Base-by-base conservation (phyloP, 495 filamentous ascomycete genomes). In the Hypoxylon subgilvum region DNA sequence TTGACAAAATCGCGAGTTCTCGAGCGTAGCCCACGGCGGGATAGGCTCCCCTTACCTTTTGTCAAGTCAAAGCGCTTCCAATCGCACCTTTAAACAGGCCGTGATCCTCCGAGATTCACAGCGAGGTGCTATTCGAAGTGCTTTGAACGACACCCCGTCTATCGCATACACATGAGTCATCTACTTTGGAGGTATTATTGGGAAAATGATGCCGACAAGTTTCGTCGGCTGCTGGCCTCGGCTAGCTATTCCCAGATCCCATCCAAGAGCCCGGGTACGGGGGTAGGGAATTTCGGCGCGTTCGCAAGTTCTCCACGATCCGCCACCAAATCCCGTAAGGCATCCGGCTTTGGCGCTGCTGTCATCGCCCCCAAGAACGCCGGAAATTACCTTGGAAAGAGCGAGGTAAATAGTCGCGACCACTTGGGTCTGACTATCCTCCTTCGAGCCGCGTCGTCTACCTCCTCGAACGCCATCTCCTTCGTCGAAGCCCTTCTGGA, bases 171-270 rank as follows among this genome's bases (percentile, higher is more conserved):
- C 86, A 98, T 97, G 95, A 96, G 89, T 83, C 87, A 88, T 77
- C 85, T 89, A 79, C 85, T 98, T 70, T 97, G 94, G 93, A 89
- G 90, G 78, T 90, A 82, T 73, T 98, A 91, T 72, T 87, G 93
- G 76, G 88, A 96, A 82, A 89, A 96, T 86, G 91, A 98, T 79
- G 88, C 93, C 80, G 91, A 93, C 66, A 85, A 75, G 68, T 97
- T 98, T 79, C 85, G 86, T 77, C 86, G 86, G 73, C 81, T 92
- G 63, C 82, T 97, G 77, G 84, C 85, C 64, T 83, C 82, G 65
- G 82, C 84, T 70, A 75, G 76, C 70, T 76, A 82, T 73, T 75
- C 78, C 61, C 74, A 79, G 70, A 67, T 71, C 63, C 49, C 71
- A 69, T 70, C 70, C 62, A 77, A 76, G 71, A 69, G 72, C 70